Evolutionary conservation across 768 basidiomycete genomes (phyloP), one percentile per base, ranked within the genome.

Genomic region (Termitomyces sp.): DNA sequence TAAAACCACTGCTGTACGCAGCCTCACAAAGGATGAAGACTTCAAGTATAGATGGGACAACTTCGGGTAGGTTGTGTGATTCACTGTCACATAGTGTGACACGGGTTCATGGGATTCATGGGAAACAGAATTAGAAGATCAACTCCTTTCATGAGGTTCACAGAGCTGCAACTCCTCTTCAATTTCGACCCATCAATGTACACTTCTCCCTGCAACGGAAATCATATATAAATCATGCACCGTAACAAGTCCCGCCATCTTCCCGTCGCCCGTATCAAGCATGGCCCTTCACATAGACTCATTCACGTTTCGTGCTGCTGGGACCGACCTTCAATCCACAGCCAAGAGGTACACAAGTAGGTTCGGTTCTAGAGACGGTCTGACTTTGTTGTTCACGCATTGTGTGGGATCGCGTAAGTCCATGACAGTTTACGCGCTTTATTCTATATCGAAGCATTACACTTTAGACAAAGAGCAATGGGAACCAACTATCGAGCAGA

Each of bases 381-480:
- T 63, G 54, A 63, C 62, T 20, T 51, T 63, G 59, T 38, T 63
- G 26, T 60, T 63, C 48, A 54, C 62, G 14, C 62, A 63, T 41
- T 56, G 59, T 43, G 26, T 63, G 26, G 62, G 62, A 46, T 63
- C 62, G 32, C 62, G 62, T 60, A 53, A 52, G 62, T 52, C 49
- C 22, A 53, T n/a, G 7, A 18, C 28, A 40, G 14, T 40, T 13
- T 40, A 40, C 46, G 24, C 32, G 30, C 16, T 8, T 44, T 32
- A 7, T 14, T 38, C 22, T 22, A 57, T n/a, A 6, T 33, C 22
- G 11, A 44, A 54, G 30, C 16, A 5, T 30, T 24, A 16, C 11
- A 24, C 18, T 22, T 9, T 48, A 75, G 74, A 74, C 62, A 76
- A 76, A 58, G 74, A 76, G 55, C 66, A 68, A 45, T 76, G 74